Base-by-base conservation (phyloP, 2,329 filamentous ascomycete genomes). In the Coniella lustricola region DNA sequence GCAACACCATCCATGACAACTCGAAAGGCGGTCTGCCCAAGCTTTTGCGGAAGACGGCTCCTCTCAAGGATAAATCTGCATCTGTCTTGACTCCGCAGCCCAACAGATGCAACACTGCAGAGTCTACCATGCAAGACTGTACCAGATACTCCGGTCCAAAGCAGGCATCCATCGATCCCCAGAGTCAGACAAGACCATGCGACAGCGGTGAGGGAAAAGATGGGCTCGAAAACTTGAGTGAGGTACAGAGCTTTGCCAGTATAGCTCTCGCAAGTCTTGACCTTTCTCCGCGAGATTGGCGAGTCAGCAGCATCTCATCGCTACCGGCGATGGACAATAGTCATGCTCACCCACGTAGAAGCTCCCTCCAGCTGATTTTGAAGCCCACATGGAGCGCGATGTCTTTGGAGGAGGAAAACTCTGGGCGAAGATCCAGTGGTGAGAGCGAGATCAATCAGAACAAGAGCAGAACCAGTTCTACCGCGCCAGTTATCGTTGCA, bases 401-500 rank as follows among this genome's bases (percentile, higher is more conserved):
- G n/a, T n/a, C n/a, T n/a, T 16, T 16, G 16, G 17, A n/a, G 16
- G 14, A 7, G 13, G 4, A 10, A 25, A n/a, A 35, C 22, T 4
- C 10, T 33, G 16, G 20, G 13, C 10, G 31, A 13, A n/a, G n/a
- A n/a, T n/a, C n/a, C n/a, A n/a, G n/a, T n/a, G n/a, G n/a, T 9
- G 3, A 10, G 9, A 18, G 18, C 2, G 21, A 31, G 3, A 47
- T 17, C 9, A 38, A 18, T 13, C 5, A 29, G 25, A 36, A 21
- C 7, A 33, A 17, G 5, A 3, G 14, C 13, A 38, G 36, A 25
- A 33, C 13, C 3, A 14, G 12, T n/a, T 10, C 22, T n/a, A 29
- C 21, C 8, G 13, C 44, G 7, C 18, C 40, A 21, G 48, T 52
- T 3, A 43, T 52, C 8, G 46, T 48, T 17, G 50, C 47, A 4